Percentiles rank a stretch among this genome's conserved stretches.
phyloP scores from a whole-genome alignment of 2,329 filamentous ascomycete species.

The Venturiaceae sp. region DNA sequence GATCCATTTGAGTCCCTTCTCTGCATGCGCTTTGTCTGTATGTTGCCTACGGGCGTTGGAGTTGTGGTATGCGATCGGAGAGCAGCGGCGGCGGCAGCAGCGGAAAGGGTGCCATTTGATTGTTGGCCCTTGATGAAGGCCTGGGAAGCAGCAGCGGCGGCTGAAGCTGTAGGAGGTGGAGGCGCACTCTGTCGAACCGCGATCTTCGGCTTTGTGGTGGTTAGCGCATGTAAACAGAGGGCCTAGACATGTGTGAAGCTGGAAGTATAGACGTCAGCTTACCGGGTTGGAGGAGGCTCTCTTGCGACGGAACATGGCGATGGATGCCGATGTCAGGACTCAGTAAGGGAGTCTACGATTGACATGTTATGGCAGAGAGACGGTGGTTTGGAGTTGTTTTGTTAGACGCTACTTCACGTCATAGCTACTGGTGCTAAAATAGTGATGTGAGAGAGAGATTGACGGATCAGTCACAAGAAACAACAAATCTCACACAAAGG shows the following conservation, averaged over 20 bases:
- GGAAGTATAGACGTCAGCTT: too few relatives aligned
- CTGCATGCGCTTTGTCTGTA: slow-evolving; percentile 78
- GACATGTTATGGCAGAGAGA: neutral
- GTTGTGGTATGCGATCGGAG: slow-evolving; percentile 68
- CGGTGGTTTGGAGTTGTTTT: neutral
- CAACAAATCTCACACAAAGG: too few relatives aligned
- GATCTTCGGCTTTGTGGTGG: neutral
- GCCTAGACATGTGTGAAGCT: neutral
- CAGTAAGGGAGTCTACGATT: neutral
- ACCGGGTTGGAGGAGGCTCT: neutral
- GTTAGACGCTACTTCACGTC: neutral
- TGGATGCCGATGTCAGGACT: neutral
- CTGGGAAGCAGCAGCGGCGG: slow-evolving; percentile 69
- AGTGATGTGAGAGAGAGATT: too few relatives aligned
- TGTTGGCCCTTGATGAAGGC: slow-evolving; percentile 64
- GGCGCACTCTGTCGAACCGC: neutral
- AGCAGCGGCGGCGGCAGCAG: slow-evolving; percentile 78
- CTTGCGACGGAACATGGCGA: neutral
- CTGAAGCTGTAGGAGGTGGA: slow-evolving; percentile 56
- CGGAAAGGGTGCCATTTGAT: slow-evolving; percentile 58
- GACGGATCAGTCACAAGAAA: too few relatives aligned
- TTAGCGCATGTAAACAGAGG: slow-evolving; percentile 1
- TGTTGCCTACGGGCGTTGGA: slow-evolving; percentile 68
- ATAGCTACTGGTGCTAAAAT: too few relatives aligned
- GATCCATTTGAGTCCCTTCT: slow-evolving; percentile 60